Conservation (phyloP, 306 rosid genomes). For the Medicago ruthenica region DNA sequence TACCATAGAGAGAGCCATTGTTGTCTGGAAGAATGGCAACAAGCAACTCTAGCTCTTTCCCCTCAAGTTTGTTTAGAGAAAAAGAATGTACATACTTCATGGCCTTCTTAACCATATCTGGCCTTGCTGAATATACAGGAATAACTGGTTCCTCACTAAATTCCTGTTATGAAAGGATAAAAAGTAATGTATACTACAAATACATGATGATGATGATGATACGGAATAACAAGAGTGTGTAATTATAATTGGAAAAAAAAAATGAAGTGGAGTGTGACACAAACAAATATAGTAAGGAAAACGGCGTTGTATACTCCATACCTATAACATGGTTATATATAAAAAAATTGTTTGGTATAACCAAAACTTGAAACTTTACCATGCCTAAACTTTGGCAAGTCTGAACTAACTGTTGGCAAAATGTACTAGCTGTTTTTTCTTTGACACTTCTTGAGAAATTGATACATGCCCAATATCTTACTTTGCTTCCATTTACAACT, state of each 20-base stretch:
- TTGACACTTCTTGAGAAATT: constrained; percentile 51
- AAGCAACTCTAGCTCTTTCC: constrained; percentile 53
- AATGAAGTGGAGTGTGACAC: no score
- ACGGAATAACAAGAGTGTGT: no score
- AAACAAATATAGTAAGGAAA: no score
- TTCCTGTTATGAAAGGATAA: constrained; percentile 36
- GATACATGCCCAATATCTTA: constrained; percentile 54
- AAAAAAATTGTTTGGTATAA: neutral
- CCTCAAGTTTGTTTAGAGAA: constrained; percentile 45
- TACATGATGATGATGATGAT: neutral
- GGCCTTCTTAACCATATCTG: constrained; percentile 56
- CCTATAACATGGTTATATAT: neutral
- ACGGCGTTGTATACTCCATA: neutral
- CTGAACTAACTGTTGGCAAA: constrained; percentile 61
- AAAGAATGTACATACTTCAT: constrained; percentile 48
- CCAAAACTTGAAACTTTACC: constrained; percentile 47
- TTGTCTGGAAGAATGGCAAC: constrained; percentile 54
- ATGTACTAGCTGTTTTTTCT: constrained; percentile 52
- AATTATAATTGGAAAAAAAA: no score
- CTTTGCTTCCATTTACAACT: constrained; percentile 58
- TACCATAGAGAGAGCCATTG: constrained; percentile 60
- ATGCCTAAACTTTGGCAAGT: constrained; percentile 60
- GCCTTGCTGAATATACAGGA: constrained; percentile 47
- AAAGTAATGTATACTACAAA: neutral
- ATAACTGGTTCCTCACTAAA: constrained; percentile 47